Evolutionary conservation across 371 early-diverging fungal species (phyloP), one percentile per base, ranked within the genome.

Genomic region (Zopfochytrium polystomum): DNA sequence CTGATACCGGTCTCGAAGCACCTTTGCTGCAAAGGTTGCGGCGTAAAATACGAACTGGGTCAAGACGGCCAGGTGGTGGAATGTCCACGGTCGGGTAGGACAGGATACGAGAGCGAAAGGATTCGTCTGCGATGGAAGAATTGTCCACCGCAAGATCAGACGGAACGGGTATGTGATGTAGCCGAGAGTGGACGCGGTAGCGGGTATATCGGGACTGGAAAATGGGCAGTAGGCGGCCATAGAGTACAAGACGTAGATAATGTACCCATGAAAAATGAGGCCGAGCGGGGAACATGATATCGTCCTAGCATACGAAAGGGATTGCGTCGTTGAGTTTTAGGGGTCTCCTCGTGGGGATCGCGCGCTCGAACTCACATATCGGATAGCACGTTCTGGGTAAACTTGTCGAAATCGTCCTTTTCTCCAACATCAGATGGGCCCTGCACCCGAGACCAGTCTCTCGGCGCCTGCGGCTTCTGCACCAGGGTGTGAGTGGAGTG

Each of bases 221-320:
- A 58, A 22, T 18, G n/a, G 31, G 51, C 59, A 50, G 30, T 33
- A 27, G 0, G 59, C 48, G 2, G 48, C 23, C 15, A 51, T 42
- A 22, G 11, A 33, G 13, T 34, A 27, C 22, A 51, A 11, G 7
- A 52, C 52, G 22, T 60, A 60, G 13, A 59, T 38, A 30, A 30
- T 15, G 32, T 26, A 50, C 31, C 34, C 3, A 4, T 51, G 60
- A 20, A 52, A 52, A 20, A n/a, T 6, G 1, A 30, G 20, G n/a
- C 59, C 59, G 22, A 50, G 26, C 31, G 34, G 26, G 18, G 59
- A 59, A 38, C 51, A 59, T 51, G 59, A 59, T 7, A 50, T 59
- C 13, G 59, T 34, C 29, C 58, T 57, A n/a, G n/a, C n/a, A n/a
- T n/a, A n/a, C n/a, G n/a, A n/a, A n/a, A n/a, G n/a, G n/a, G n/a